A percentile compares a stretch with the other conserved stretches of the same genome.
Evolutionary conservation across 2,329 filamentous ascomycete genomes (phyloP).

Genomic region (Epichloe coenophiala): DNA sequence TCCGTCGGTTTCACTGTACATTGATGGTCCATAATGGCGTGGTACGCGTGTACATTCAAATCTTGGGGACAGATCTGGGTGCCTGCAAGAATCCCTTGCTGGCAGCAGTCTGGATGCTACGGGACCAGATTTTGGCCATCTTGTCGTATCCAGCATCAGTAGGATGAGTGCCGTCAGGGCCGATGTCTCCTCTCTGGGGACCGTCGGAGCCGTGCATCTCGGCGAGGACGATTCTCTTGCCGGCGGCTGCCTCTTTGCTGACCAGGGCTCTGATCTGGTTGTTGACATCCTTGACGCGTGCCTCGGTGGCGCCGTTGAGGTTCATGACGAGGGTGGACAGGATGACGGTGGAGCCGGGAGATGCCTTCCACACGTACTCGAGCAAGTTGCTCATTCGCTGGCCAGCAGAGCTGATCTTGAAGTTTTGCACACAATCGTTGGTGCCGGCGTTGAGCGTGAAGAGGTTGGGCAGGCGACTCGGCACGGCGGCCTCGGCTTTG

Average conservation of each 20-base stretch:
- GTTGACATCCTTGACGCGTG: conserved; percentile 20
- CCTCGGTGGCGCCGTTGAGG: conserved; percentile 14
- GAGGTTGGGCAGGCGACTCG: conserved; percentile 23
- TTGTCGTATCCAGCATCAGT: conserved; percentile 25
- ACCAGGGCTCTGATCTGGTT: conserved; percentile 17
- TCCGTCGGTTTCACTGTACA: too few relatives aligned
- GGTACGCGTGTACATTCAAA: not conserved
- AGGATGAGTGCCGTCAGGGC: conserved; percentile 25
- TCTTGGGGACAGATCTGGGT: conserved; percentile 4
- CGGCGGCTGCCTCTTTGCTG: conserved; percentile 12
- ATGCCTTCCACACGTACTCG: conserved; percentile 18
- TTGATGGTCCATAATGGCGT: too few relatives aligned
- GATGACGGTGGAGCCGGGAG: conserved; percentile 21
- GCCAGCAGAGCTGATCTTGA: conserved; percentile 16
- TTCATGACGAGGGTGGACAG: conserved; percentile 26
- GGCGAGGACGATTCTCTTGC: conserved; percentile 22
- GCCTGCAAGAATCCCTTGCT: conserved; percentile 11
- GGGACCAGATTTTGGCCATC: conserved; percentile 27
- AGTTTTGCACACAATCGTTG: conserved; percentile 26
- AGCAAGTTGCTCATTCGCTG: conserved; percentile 22
- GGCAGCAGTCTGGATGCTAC: conserved; percentile 15
- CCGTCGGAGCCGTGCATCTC: conserved; percentile 25
- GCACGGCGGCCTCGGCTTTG: conserved; percentile 20
- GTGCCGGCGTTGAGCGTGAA: conserved; percentile 30
- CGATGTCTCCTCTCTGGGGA: conserved; percentile 18